These are phyloP conservation scores for Dothiorella sarmentorum DNA, from an alignment of 2,329 filamentous ascomycete genomes.

Conservation along the genomic window DNA sequence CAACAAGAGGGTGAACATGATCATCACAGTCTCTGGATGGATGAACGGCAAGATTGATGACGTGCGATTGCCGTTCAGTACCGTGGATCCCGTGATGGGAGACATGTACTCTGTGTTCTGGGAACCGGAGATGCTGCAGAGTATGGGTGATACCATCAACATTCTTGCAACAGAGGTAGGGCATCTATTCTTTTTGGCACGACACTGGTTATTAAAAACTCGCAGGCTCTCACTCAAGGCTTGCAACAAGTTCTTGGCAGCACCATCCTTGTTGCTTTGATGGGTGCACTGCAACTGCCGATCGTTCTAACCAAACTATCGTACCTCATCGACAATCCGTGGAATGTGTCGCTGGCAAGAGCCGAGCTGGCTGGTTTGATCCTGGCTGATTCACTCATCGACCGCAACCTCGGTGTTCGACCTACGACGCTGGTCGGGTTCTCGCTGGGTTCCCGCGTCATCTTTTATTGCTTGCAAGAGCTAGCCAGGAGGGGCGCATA, in stretches of 20 bases:
- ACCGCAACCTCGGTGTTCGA: conserved; percentile 83
- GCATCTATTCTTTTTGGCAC: no score
- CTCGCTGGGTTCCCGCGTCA: conserved; percentile 86
- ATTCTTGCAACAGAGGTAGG: conserved; percentile 93
- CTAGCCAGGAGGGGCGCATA: conserved; percentile 78
- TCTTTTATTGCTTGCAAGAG: conserved; percentile 87
- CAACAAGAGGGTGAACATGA: conserved; percentile 94
- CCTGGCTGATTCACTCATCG: conserved; percentile 87
- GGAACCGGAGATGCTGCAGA: conserved; percentile 97
- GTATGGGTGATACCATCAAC: conserved; percentile 98
- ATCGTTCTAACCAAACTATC: conserved; percentile 89
- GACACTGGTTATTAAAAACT: conserved; percentile 9
- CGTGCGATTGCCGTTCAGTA: conserved; percentile 91
- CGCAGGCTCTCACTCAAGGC: conserved; percentile 85
- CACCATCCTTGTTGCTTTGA: conserved; percentile 81
- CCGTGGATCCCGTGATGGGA: conserved; percentile 95
- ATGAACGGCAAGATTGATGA: conserved; percentile 98
- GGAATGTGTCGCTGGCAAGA: conserved; percentile 92
- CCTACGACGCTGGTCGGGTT: conserved; percentile 94
- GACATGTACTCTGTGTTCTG: conserved; percentile 95
- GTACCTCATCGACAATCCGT: conserved; percentile 97
- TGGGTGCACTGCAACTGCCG: conserved; percentile 90
- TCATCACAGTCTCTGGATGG: conserved; percentile 94
- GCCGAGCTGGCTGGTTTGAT: conserved; percentile 87
- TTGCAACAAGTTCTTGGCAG: conserved; percentile 91